Percentiles rank a stretch among this genome's conserved stretches.
Evolutionary conservation across 1,284 basidiomycete genomes (phyloP).

Genomic region (Naganishia albida): DNA sequence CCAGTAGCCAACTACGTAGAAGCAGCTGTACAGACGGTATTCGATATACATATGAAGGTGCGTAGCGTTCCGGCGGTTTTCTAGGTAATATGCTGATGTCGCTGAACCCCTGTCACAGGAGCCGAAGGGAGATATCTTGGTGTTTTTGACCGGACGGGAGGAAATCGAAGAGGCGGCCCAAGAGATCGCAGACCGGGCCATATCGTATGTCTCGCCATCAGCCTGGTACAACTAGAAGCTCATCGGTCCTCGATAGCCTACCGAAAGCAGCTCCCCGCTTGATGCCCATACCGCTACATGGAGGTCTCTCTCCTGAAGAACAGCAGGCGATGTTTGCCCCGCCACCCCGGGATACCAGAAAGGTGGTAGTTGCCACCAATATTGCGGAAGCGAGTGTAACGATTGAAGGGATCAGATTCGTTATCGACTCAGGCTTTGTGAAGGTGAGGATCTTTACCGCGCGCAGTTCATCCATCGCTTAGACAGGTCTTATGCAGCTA

Average conservation of each 20-base stretch:
- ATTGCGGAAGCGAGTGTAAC: conserved; percentile 97
- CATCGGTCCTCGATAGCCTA: conserved; percentile 57
- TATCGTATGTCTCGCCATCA: conserved; percentile 61
- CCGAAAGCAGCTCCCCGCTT: conserved; percentile 66
- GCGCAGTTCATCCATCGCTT: neutral
- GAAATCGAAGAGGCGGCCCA: conserved; percentile 90
- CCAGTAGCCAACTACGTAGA: conserved; percentile 77
- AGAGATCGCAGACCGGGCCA: conserved; percentile 72
- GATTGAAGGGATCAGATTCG: conserved; percentile 90
- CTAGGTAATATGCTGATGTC: conserved; percentile 29
- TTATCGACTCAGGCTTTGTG: conserved; percentile 93
- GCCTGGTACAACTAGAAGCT: neutral
- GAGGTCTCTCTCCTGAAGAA: conserved; percentile 80
- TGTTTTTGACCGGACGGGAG: conserved; percentile 94
- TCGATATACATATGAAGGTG: conserved; percentile 82
- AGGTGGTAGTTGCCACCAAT: conserved; percentile 91
- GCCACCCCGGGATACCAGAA: conserved; percentile 71
- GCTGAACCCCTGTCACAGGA: conserved; percentile 59
- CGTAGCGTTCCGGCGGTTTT: conserved; percentile 32
- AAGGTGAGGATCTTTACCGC: conserved; percentile 63
- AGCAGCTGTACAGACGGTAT: conserved; percentile 78
- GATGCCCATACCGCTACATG: conserved; percentile 76
- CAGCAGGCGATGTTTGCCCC: conserved; percentile 82
- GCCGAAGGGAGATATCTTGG: conserved; percentile 78
- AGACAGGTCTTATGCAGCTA: conserved; percentile 58